Conservation (phyloP, 1,139 yeast genomes). For the Protomyces inouyei region DNA sequence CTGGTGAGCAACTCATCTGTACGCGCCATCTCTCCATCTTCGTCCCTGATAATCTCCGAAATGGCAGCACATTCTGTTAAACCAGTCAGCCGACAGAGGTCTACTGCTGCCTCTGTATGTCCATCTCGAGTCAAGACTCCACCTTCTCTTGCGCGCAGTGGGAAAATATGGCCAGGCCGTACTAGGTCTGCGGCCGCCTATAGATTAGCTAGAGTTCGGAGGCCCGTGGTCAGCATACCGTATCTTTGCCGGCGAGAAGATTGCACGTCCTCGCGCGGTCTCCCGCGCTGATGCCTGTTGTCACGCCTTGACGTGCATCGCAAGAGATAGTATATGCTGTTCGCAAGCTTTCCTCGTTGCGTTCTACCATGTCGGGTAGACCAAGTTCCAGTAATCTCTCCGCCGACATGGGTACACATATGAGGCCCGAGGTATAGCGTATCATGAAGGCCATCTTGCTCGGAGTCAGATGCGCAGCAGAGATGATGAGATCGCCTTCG, state of each 20-base stretch:
- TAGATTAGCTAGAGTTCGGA: not conserved
- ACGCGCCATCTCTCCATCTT: slow-evolving; percentile 95
- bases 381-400: slow-evolving; percentile 73
- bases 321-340: slow-evolving; percentile 95
- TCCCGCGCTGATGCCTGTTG: slow-evolving; percentile 96
- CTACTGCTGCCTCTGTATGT: slow-evolving; percentile 84
- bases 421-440: slow-evolving; percentile 70
- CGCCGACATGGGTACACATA: slow-evolving; percentile 81
- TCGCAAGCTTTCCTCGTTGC: slow-evolving; percentile 79
- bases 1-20: slow-evolving; percentile 76
- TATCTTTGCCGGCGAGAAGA: slow-evolving; percentile 58
- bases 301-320: slow-evolving; percentile 72
- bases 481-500: slow-evolving; percentile 93
- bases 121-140: slow-evolving; percentile 79
- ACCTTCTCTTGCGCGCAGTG: slow-evolving; percentile 85
- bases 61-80: slow-evolving; percentile 84
- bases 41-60: slow-evolving; percentile 88
- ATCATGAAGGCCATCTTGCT: slow-evolving; percentile 93
- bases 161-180: slow-evolving; percentile 91
- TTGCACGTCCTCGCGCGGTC: slow-evolving; percentile 84
- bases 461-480: slow-evolving; percentile 75
- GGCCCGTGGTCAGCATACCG: slow-evolving; percentile 27
- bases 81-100: slow-evolving; percentile 71
- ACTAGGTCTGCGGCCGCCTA: slow-evolving; percentile 51
- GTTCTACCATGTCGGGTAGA: slow-evolving; percentile 69